Percentiles rank a stretch among this genome's conserved stretches.
Evolutionary conservation across 169 alveolate species (phyloP).

Genomic region (Cryptosporidium xiaoi): DNA sequence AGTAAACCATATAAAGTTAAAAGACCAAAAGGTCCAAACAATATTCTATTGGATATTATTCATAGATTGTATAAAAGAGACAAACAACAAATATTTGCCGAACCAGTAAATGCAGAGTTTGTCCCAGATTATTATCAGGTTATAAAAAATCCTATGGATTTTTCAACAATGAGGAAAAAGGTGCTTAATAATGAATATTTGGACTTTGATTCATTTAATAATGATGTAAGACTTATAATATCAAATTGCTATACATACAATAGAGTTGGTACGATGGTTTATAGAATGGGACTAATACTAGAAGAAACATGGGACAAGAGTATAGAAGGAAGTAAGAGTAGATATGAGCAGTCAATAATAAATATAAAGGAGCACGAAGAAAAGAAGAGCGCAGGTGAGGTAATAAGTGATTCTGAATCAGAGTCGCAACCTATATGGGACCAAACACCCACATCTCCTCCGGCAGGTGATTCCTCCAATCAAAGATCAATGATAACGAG

Average conservation of each 20-base stretch:
- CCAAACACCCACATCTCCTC: constrained; percentile 62
- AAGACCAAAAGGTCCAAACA: constrained; percentile 63
- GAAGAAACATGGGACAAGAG: constrained; percentile 74
- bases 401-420: constrained; percentile 65
- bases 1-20: constrained; percentile 67
- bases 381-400: constrained; percentile 55
- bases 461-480: constrained; percentile 58
- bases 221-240: constrained; percentile 88
- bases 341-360: constrained; percentile 52
- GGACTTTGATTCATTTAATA: constrained; percentile 85
- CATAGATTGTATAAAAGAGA: constrained; percentile 81
- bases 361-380: constrained; percentile 61
- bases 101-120: constrained; percentile 89
- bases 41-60: constrained; percentile 74
- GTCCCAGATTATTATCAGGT: constrained; percentile 92
- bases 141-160: constrained; percentile 93
- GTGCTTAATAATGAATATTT: constrained; percentile 84
- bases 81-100: constrained; percentile 83
- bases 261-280: constrained; percentile 75
- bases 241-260: constrained; percentile 90
- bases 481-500: constrained; percentile 73
- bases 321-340: constrained; percentile 37
- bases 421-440: constrained; percentile 61
- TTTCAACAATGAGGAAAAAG: constrained; percentile 87
- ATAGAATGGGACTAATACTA: constrained; percentile 66